Evolutionary conservation across 306 rosid genomes (phyloP).

Genomic region (Castanospermum australe): DNA sequence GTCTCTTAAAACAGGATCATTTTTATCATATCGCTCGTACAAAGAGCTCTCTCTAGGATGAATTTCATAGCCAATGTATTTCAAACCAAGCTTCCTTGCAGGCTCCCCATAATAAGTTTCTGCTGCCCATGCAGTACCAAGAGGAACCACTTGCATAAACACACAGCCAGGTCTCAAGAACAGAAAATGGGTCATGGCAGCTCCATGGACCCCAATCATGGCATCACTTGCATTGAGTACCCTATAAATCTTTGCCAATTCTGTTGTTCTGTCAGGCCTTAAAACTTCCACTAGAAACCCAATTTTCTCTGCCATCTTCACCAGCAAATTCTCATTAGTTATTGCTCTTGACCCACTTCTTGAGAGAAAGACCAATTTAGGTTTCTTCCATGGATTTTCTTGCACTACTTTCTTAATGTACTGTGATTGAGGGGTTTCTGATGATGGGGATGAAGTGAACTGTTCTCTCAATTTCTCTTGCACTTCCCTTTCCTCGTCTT

Average conservation of each 20-base stretch:
- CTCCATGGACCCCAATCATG: constrained; percentile 96
- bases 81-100: constrained; percentile 81
- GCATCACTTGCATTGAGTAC: constrained; percentile 73
- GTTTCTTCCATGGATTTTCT: constrained; percentile 38
- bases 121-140: constrained; percentile 91
- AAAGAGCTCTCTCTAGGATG: constrained; percentile 71
- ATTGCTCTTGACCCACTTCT: constrained; percentile 76
- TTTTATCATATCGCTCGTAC: constrained; percentile 42
- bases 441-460: constrained; percentile 25
- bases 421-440: constrained; percentile 25
- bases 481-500: constrained; percentile 51
- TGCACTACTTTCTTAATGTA: neutral
- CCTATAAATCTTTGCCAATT: constrained; percentile 77
- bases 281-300: constrained; percentile 70
- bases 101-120: constrained; percentile 85
- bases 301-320: constrained; percentile 60
- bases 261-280: constrained; percentile 63
- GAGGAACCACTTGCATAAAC: constrained; percentile 86
- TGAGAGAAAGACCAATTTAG: constrained; percentile 62
- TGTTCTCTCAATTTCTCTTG: constrained; percentile 25
- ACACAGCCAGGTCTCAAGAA: constrained; percentile 73
- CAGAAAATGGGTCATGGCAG: constrained; percentile 92
- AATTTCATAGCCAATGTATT: constrained; percentile 79
- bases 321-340: constrained; percentile 68
- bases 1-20: constrained; percentile 66